phyloP scores from a whole-genome alignment of 2,329 filamentous ascomycete genomes.

The Xylaria arbuscula region DNA sequence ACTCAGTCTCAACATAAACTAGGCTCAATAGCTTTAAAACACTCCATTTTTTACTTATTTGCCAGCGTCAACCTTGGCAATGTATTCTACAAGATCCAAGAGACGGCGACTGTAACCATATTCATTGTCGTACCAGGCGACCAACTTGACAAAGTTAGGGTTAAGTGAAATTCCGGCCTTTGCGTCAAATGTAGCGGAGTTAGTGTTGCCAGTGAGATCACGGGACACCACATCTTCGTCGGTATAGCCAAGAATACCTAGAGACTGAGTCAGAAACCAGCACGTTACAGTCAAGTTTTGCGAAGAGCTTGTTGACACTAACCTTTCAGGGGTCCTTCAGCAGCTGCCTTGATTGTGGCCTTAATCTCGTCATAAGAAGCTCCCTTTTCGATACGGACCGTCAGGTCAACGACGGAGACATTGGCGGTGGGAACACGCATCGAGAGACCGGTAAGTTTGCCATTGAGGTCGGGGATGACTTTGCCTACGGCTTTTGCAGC shows the following conservation, averaged over 20 bases:
- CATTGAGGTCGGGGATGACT: slow-evolving; percentile 97
- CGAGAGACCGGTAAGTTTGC: slow-evolving; percentile 99
- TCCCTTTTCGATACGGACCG: slow-evolving; percentile 90
- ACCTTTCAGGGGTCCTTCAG: slow-evolving; percentile 88
- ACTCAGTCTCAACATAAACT: background rate
- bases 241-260: slow-evolving; percentile 91
- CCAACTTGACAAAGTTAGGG: slow-evolving; percentile 98
- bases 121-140: slow-evolving; percentile 99
- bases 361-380: slow-evolving; percentile 94
- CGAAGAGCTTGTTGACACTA: slow-evolving; percentile 26
- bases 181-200: slow-evolving; percentile 98
- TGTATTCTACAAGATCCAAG: slow-evolving; percentile 81
- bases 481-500: slow-evolving; percentile 99
- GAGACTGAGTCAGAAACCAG: slow-evolving; percentile 47
- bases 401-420: slow-evolving; percentile 99
- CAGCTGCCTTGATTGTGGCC: slow-evolving; percentile 85
- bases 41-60: background rate
- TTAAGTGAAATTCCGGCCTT: slow-evolving; percentile 99
- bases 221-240: slow-evolving; percentile 96
- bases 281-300: background rate
- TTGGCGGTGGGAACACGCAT: slow-evolving; percentile 99
- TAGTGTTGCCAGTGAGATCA: slow-evolving; percentile 90
- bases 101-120: slow-evolving; percentile 99
- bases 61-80: slow-evolving; percentile 77
- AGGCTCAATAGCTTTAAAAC: background rate